Base-by-base conservation (phyloP, 164 flowering plant species). In the Umbellularia californica region DNA sequence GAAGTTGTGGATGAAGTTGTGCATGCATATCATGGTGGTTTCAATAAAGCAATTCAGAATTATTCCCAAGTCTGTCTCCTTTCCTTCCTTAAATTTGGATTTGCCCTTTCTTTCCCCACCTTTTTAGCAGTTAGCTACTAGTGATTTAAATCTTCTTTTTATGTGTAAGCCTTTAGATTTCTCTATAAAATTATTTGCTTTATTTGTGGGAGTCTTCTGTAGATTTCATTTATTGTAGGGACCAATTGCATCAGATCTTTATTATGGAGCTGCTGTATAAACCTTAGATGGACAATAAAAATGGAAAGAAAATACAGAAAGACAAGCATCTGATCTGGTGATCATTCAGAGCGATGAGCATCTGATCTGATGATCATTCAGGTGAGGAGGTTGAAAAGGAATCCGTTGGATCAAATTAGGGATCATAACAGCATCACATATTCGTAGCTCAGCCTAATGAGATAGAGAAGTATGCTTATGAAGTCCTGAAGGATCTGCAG, bases 1-100 rank as follows among this genome's bases (percentile, higher is more conserved):
- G 98, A 96, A 69, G 97, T 91, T 79, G 99, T 96, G 30, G 97
- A 96, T 87, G 97, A 92, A 88, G 98, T 95, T 28, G 98, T 95
- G 72, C 99, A 95, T 78, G 89, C 92, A 35, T 96, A 93, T 83
- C 99, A 96, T 71, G 76, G 89, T 81, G 99, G 99, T 70, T 96
- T 96, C 87, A 96, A 96, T 80, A 92, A 85, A 85, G 99, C 99
- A 66, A 96, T 96, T 82, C 99, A 96, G 82, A 96, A 96, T 81
- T 96, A 96, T 87, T 96, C 99, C 27, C 99, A 95, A 90, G 99
- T 95, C 70, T 58, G 80, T 83, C 50, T 60, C 67, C 52, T 71
- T 51, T 60, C 67, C 50, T 71, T 51, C 35, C n/a, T 67, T 4
- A 30, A 30, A 30, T 30, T 30, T 72, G 72, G 4, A 27, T 19